These are phyloP conservation scores for Chaetomiaceae sp. DNA, from an alignment of 2,329 filamentous ascomycete genomes.

Conservation along the genomic window DNA sequence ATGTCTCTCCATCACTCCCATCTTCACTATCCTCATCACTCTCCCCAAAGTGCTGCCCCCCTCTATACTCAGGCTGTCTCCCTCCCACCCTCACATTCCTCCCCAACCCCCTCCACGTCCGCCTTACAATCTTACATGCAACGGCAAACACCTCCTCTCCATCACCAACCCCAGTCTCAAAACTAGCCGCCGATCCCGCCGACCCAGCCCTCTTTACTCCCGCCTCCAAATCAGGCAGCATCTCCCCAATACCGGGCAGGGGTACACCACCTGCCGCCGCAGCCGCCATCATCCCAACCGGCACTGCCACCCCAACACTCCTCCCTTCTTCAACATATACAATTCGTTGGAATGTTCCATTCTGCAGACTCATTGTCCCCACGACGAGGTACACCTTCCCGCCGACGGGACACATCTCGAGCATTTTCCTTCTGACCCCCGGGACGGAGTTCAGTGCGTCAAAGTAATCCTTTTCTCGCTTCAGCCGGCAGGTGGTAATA, in stretches of 20 bases:
- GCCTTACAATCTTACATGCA: background rate
- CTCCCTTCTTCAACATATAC: too few relatives aligned
- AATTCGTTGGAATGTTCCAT: background rate
- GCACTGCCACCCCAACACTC: background rate
- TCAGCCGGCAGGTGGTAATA: background rate
- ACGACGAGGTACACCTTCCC: background rate
- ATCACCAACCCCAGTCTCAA: background rate
- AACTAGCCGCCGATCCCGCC: background rate
- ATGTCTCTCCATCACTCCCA: too few relatives aligned
- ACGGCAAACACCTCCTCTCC: constrained; percentile 4
- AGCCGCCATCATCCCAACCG: background rate
- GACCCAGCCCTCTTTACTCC: background rate
- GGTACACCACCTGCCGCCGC: background rate
- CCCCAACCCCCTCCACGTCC: constrained; percentile 1
- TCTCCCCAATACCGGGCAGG: too few relatives aligned
- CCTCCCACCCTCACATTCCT: background rate
- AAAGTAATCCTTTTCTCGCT: background rate
- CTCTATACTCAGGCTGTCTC: background rate
- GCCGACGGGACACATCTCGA: background rate
- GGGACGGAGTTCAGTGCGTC: background rate
- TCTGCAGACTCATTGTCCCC: background rate
- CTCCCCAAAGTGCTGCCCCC: background rate
- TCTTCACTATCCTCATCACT: background rate
- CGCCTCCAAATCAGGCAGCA: background rate
- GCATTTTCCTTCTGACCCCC: background rate